Percentiles rank a stretch among this genome's conserved stretches.
These are phyloP conservation scores for Aspergillus costaricaensis DNA, from an alignment of 2,329 filamentous ascomycete species.

Conservation along the genomic window DNA sequence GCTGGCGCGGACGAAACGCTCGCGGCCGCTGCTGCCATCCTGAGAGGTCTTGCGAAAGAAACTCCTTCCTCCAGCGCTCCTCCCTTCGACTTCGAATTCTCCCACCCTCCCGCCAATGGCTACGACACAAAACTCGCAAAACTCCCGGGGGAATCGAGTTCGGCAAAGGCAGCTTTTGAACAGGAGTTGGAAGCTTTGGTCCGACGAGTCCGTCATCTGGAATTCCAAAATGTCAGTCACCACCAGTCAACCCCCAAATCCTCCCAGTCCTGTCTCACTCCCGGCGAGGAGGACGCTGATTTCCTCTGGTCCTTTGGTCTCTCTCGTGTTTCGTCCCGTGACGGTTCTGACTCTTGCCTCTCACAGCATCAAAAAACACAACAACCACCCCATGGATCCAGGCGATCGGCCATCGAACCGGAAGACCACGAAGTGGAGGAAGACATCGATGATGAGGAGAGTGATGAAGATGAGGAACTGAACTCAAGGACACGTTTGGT, in stretches of 20 bases:
- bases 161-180: slow-evolving; percentile 78
- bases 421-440: slow-evolving; percentile 32
- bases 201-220: slow-evolving; percentile 76
- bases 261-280: slow-evolving; percentile 60
- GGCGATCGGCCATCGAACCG: slow-evolving; percentile 36
- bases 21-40: slow-evolving; percentile 48
- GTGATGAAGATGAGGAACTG: slow-evolving; percentile 52
- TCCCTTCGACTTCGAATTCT: slow-evolving; percentile 39
- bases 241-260: slow-evolving; percentile 81
- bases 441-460: slow-evolving; percentile 38
- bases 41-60: slow-evolving; percentile 50
- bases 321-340: slow-evolving; percentile 35
- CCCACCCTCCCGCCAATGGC: slow-evolving; percentile 49
- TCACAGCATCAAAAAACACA: slow-evolving; percentile 41
- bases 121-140: slow-evolving; percentile 58
- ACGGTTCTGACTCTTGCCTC: slow-evolving; percentile 36
- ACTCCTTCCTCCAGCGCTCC: slow-evolving; percentile 36
- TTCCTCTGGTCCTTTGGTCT: slow-evolving; percentile 39
- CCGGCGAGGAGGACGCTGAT: slow-evolving; percentile 49
- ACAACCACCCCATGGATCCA: slow-evolving; percentile 40
- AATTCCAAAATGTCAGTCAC: slow-evolving; percentile 68
- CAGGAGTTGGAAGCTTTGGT: slow-evolving; percentile 78
- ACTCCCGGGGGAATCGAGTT: slow-evolving; percentile 74
- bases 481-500: slow-evolving; percentile 54
- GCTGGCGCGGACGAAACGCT: slow-evolving; percentile 51